Base-by-base conservation (phyloP, 768 basidiomycete species). In the Strobilomyces dryophilus region DNA sequence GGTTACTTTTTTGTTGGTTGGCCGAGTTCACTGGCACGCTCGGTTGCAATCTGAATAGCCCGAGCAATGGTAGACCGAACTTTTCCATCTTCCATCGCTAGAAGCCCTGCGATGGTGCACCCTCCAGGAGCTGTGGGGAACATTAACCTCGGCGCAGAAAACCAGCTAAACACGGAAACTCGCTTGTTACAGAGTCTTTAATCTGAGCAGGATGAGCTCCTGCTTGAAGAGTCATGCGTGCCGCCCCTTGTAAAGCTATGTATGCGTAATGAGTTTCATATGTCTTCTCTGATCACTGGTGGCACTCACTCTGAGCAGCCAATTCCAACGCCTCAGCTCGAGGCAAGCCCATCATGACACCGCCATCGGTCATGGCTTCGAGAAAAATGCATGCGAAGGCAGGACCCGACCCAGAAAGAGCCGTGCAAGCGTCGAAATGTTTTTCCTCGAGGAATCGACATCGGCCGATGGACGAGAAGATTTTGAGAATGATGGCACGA, bases 281-380 rank as follows among this genome's bases (percentile, higher is more conserved):
- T 48, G 32, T n/a, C 9, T 10, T 20, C 29, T 47, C 15, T 45
- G 27, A 49, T 2, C 31, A 34, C 10, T 27, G 41, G 29, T 14
- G 32, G 18, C 20, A 15, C 84, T 62, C 66, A 97, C 95, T 93
- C 73, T 99, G 97, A 42, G 95, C 84, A 45, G 97, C 95, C 47
- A 99, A 74, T 67, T 99, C 97, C 40, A 98, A 72, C 5, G 97
- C 94, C 70, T 98, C 97, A 2, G 84, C 82, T 56, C 97, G 78
- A 4, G 97, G 97, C 47, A 99, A 73, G 29, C 97, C 97, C 97
- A 98, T 98, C 95, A 99, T 98, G 43, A 98, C 97, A 41, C 94
- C 97, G 26, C 97, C 97, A 68, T 98, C 97, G 1, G 93, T 88
- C 94, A 99, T 97, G 0, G 97, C 95, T 70, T 99, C 97, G 57